These are phyloP conservation scores for Aspergillus sparsus DNA, from an alignment of 495 filamentous ascomycete species.

Conservation along the genomic window DNA sequence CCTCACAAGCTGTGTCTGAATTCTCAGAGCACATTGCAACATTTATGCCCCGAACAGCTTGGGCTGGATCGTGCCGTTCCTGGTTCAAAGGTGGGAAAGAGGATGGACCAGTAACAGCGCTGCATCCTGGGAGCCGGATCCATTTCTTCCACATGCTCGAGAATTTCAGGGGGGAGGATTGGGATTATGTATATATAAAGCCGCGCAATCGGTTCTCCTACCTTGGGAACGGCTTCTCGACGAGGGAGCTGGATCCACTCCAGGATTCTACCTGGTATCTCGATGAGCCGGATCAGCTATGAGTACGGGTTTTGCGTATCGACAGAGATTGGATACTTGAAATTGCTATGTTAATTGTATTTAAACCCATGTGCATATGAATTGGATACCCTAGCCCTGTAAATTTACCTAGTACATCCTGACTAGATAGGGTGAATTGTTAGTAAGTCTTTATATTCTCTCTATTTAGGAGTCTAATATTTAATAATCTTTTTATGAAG, in stretches of 20 bases:
- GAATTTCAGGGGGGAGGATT: conserved; percentile 52
- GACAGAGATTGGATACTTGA: too few relatives aligned
- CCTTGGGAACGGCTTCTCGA: conserved; percentile 30
- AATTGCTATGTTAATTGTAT: too few relatives aligned
- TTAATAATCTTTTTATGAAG: too few relatives aligned
- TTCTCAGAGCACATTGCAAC: conserved; percentile 37
- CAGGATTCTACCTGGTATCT: conserved; percentile 27
- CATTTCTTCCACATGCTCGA: conserved; percentile 55
- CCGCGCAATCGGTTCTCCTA: conserved; percentile 27
- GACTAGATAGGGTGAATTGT: too few relatives aligned
- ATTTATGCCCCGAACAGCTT: conserved; percentile 43
- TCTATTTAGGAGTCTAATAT: too few relatives aligned
- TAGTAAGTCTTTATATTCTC: too few relatives aligned
- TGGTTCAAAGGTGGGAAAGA: conserved; percentile 37
- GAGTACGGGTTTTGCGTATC: too few relatives aligned
- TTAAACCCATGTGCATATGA: too few relatives aligned
- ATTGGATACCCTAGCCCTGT: too few relatives aligned
- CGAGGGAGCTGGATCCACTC: conserved; percentile 23
- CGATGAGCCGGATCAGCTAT: neutral
- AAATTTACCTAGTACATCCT: too few relatives aligned
- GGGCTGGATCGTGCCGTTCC: conserved; percentile 41
- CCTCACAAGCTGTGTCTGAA: conserved; percentile 33
- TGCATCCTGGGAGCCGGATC: conserved; percentile 36
- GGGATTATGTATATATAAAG: conserved; percentile 27
- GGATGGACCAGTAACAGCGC: conserved; percentile 21